Evolutionary conservation across 352 stramenopile species (phyloP), one percentile per base, ranked within the genome.

Genomic region (Stephanocyclus meneghinianus): DNA sequence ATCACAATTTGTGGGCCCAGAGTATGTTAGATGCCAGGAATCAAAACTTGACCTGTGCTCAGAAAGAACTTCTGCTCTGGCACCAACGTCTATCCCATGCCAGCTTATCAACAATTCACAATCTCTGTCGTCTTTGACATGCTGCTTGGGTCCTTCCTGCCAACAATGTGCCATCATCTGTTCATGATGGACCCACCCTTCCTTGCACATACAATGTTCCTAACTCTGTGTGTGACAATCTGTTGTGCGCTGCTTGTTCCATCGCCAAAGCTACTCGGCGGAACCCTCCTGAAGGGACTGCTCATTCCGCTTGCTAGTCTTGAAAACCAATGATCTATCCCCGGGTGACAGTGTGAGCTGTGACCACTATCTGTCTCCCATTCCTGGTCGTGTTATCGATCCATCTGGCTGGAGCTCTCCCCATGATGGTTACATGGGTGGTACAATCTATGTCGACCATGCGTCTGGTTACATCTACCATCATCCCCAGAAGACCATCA

Each of bases 381-480:
- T 21, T 59, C 15, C 15, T 26, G 50, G 50, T 21, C 0, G 50
- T 26, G 15, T 59, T 26, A 1, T 48, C 1, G 0, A 9, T 48
- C 15, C 42, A 48, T 48, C 42, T 16, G 50, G 50, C 0, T 29
- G 40, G 13, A 63, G 5, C 21, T 63, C 26, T 8, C 11, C 30
- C 5, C 11, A 2, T 11, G 26, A 44, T 15, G 2, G 30, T 10
- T 37, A 1, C 26, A 16, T 37, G 18, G 40, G 7, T 35, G 45
- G 63, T 11, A 47, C 45, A 26, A 26, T 60, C 13, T 40, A 51
- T 29, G n/a, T 26, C 8, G 7, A 69, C 56, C 61, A 69, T 42
- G 40, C 40, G 0, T 42, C 6, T 42, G 32, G n/a, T 16, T 48
- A 18, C 8, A 44, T 69, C 26, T 40, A 42, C 6, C 15, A 57